Evolutionary conservation across 2,329 filamentous ascomycete species (phyloP).

Genomic region (Trichoderma gracile): DNA sequence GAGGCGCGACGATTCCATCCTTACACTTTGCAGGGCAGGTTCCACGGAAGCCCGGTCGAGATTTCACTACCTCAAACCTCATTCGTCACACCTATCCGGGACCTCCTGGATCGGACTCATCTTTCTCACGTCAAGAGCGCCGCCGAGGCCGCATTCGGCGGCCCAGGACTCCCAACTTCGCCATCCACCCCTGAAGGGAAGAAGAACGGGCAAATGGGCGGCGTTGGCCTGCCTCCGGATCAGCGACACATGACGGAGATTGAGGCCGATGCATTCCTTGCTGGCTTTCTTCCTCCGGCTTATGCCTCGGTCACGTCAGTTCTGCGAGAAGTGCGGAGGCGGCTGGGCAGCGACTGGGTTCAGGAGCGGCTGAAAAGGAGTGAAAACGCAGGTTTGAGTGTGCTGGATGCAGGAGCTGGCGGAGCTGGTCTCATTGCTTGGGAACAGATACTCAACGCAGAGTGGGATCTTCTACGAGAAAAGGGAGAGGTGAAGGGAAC

Average conservation of each 20-base stretch:
- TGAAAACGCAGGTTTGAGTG: slow-evolving; percentile 58
- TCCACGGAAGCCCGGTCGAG: slow-evolving; percentile 70
- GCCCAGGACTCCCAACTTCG: slow-evolving; percentile 72
- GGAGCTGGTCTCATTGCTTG: slow-evolving; percentile 75
- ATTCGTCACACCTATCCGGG: slow-evolving; percentile 68
- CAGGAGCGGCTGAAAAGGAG: slow-evolving; percentile 60
- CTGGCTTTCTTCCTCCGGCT: slow-evolving; percentile 67
- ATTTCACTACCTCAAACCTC: slow-evolving; percentile 70
- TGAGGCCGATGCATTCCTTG: slow-evolving; percentile 71
- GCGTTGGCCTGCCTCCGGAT: slow-evolving; percentile 63
- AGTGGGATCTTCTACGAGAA: slow-evolving; percentile 72
- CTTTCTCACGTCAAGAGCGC: slow-evolving; percentile 73
- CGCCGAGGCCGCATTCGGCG: slow-evolving; percentile 75
- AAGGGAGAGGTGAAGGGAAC: slow-evolving; percentile 45
- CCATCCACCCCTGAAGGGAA: slow-evolving; percentile 65
- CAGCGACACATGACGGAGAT: slow-evolving; percentile 71
- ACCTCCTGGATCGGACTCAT: slow-evolving; percentile 67
- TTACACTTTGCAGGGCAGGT: slow-evolving; percentile 72
- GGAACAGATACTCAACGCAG: slow-evolving; percentile 74
- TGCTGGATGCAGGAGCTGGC: slow-evolving; percentile 74
- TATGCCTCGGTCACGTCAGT: slow-evolving; percentile 69
- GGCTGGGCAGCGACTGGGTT: slow-evolving; percentile 71
- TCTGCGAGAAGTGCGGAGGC: slow-evolving; percentile 71
- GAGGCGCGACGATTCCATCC: slow-evolving; percentile 64
- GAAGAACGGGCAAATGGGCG: slow-evolving; percentile 60